Conservation (phyloP, 805 yeast genomes). For the Hanseniaspora nectarophila region DNA sequence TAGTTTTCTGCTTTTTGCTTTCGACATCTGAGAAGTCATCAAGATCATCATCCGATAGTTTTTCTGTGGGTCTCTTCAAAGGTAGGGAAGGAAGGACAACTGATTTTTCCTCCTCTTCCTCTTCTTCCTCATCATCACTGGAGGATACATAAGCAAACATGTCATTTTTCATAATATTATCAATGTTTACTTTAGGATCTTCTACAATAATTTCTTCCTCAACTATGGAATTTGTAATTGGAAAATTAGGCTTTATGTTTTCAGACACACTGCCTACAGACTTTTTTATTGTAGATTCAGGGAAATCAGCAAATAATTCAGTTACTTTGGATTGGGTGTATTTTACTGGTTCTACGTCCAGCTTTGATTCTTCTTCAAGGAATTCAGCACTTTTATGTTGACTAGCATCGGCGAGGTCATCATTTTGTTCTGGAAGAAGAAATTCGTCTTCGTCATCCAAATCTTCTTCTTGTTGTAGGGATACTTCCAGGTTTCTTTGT, state of each 20-base stretch:
- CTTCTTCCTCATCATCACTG: neutral
- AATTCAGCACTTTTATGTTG: too few relatives aligned
- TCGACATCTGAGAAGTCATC: neutral
- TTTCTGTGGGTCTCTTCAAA: neutral
- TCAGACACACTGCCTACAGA: too few relatives aligned
- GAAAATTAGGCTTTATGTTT: too few relatives aligned
- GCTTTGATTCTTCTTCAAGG: too few relatives aligned
- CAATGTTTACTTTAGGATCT: neutral
- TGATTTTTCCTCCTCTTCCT: neutral
- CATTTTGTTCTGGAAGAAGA: too few relatives aligned
- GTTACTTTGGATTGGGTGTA: too few relatives aligned
- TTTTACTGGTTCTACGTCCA: too few relatives aligned
- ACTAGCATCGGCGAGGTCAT: too few relatives aligned
- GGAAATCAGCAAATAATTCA: too few relatives aligned
- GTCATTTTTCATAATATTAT: slow-evolving; percentile 4
- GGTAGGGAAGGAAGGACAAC: neutral
- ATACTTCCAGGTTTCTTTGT: neutral
- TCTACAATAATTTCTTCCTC: neutral
- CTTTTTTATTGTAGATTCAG: too few relatives aligned
- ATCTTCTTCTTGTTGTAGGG: neutral
- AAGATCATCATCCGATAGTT: neutral
- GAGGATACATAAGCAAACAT: slow-evolving; percentile 6
- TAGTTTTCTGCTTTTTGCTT: neutral
- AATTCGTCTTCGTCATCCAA: neutral
- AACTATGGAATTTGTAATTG: neutral